Percentiles rank a stretch among this genome's conserved stretches.
Conservation (phyloP, 306 rosid species). For the Gastrolobium villosum region DNA sequence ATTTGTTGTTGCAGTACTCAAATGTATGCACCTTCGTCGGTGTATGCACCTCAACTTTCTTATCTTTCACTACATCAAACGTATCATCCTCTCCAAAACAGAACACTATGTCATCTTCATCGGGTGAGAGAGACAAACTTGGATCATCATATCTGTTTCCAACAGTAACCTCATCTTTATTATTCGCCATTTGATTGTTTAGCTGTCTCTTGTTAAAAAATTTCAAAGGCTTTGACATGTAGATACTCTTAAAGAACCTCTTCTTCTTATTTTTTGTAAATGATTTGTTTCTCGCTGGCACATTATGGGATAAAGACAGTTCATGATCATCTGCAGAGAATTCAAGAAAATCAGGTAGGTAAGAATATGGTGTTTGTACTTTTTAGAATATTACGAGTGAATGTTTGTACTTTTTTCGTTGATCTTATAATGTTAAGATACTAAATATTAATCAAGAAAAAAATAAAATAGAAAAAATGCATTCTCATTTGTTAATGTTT, state of each 20-base stretch:
- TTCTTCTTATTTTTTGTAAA: constrained; percentile 37
- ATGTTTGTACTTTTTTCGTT: not conserved
- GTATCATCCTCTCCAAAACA: constrained; percentile 66
- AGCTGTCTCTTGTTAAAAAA: constrained; percentile 17
- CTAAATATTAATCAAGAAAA: not conserved
- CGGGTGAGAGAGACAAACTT: constrained; percentile 49
- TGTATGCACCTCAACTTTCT: no score
- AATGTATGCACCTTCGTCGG: no score
- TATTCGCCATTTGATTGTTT: constrained; percentile 32
- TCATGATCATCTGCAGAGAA: constrained; percentile 48
- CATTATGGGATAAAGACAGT: constrained; percentile 35
- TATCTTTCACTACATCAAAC: no score
- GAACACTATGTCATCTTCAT: constrained; percentile 68
- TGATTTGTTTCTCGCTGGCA: constrained; percentile 45
- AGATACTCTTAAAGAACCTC: not conserved
- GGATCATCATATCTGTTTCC: constrained; percentile 38
- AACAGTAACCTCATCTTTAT: constrained; percentile 23
- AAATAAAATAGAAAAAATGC: not conserved
- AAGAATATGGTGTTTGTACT: not conserved
- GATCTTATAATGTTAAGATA: not conserved
- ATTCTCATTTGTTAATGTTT: no score
- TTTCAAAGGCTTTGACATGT: constrained; percentile 19
- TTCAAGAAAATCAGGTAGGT: no score
- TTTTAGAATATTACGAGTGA: not conserved
- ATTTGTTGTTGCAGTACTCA: no score